phyloP scores from a whole-genome alignment of 2,329 filamentous ascomycete genomes.

The Ustilaginoidea virens region DNA sequence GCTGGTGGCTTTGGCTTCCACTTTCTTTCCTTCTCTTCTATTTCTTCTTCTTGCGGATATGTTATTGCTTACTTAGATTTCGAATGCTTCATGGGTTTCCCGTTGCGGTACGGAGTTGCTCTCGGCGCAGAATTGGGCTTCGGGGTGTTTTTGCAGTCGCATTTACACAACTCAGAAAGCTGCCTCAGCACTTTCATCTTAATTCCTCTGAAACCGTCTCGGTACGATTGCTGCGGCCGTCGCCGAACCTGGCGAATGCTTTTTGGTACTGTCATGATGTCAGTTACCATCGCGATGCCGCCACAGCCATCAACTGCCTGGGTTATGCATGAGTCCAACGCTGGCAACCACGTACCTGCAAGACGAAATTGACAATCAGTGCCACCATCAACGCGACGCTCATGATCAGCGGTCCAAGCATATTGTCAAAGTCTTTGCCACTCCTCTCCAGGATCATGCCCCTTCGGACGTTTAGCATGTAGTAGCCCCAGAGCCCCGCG shows the following conservation, averaged over 20 bases:
- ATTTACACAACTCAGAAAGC: no score
- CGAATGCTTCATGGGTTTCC: no score
- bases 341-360: slow-evolving; percentile 47
- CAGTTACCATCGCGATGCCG: no score
- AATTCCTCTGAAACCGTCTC: slow-evolving; percentile 15
- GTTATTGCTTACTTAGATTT: no score
- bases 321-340: no score
- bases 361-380: slow-evolving; percentile 72
- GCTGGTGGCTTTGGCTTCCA: no score
- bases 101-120: no score
- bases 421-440: slow-evolving; percentile 84
- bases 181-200: slow-evolving; percentile 7
- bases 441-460: slow-evolving; percentile 72
- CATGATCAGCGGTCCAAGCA: slow-evolving; percentile 71
- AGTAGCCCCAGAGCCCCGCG: slow-evolving; percentile 75
- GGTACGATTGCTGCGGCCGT: slow-evolving; percentile 5
- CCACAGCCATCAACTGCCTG: no score
- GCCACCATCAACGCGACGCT: slow-evolving; percentile 65
- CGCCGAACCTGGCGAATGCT: slow-evolving; percentile 15
- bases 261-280: slow-evolving; percentile 17
- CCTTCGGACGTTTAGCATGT: slow-evolving; percentile 60
- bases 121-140: no score
- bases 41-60: no score
- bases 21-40: no score
- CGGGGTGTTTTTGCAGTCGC: no score